Conservation (phyloP, 2,329 filamentous ascomycete species). For the Trichoderma gracile region DNA sequence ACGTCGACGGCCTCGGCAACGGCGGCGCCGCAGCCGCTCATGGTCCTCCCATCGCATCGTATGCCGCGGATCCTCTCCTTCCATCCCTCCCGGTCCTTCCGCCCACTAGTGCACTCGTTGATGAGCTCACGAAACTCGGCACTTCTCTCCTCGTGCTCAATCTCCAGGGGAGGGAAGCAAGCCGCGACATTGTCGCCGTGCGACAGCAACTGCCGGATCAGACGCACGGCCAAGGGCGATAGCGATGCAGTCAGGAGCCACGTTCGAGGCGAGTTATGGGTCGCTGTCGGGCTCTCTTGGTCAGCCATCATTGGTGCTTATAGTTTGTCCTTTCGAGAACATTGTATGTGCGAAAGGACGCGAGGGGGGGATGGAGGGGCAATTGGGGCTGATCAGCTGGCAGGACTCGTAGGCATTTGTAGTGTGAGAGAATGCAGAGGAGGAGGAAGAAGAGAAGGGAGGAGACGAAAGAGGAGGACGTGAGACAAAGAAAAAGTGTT, state of each 20-base stretch:
- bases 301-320: constrained; percentile 35
- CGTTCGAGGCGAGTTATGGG: constrained; percentile 74
- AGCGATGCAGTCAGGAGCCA: constrained; percentile 91
- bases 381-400: neutral
- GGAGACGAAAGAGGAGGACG: neutral
- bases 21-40: constrained; percentile 77
- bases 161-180: constrained; percentile 75
- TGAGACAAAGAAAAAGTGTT: neutral
- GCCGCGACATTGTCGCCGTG: constrained; percentile 91
- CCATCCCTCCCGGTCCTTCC: constrained; percentile 74
- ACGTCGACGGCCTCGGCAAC: constrained; percentile 81
- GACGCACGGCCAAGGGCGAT: constrained; percentile 79
- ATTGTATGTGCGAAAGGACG: constrained; percentile 24
- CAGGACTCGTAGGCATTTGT: constrained; percentile 10
- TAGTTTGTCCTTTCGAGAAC: constrained; percentile 20
- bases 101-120: constrained; percentile 63
- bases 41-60: constrained; percentile 61
- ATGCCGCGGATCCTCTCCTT: constrained; percentile 71
- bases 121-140: constrained; percentile 79
- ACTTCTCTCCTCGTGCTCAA: constrained; percentile 73
- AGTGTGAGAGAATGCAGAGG: constrained; percentile 29
- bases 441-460: neutral
- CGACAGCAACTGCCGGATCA: constrained; percentile 78
- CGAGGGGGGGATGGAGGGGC: neutral
- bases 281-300: constrained; percentile 48